phyloP scores from a whole-genome alignment of 306 rosid genomes.

The Trifolium pratense region DNA sequence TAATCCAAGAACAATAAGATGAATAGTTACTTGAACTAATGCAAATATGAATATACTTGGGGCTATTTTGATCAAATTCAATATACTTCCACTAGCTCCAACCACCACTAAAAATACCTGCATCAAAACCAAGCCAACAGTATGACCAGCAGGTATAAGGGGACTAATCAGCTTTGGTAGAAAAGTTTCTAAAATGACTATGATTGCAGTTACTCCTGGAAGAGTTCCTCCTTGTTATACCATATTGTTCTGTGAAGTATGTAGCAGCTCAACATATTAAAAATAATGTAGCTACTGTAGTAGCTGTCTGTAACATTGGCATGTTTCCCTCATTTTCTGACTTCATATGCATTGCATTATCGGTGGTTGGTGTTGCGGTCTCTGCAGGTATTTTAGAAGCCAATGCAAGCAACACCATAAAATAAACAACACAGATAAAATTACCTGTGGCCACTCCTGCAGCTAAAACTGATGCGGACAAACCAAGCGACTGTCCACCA shows the following conservation, averaged over 20 bases:
- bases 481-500: conserved; percentile 63
- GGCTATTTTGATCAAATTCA: conserved; percentile 64
- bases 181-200: too few species aligned
- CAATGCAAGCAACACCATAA: conserved; percentile 71
- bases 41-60: conserved; percentile 76
- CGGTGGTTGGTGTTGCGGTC: conserved; percentile 45
- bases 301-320: conserved; percentile 55
- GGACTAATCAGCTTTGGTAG: conserved; percentile 52
- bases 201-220: conserved; percentile 63
- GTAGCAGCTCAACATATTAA: conserved; percentile 58
- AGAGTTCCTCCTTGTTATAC: conserved; percentile 68
- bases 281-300: conserved; percentile 63
- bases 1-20: conserved; percentile 60
- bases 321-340: conserved; percentile 38
- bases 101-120: conserved; percentile 73
- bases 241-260: conserved; percentile 46
- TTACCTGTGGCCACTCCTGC: conserved; percentile 87
- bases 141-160: conserved; percentile 66
- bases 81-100: conserved; percentile 74
- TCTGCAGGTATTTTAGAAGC: conserved; percentile 79
- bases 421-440: conserved; percentile 72
- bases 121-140: conserved; percentile 63
- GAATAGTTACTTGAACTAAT: conserved; percentile 68
- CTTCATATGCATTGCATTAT: conserved; percentile 44
- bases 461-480: conserved; percentile 70